Evolutionary conservation across 2,329 filamentous ascomycete genomes (phyloP), one percentile per base, ranked within the genome.

Genomic region (Colletotrichum aenigma): DNA sequence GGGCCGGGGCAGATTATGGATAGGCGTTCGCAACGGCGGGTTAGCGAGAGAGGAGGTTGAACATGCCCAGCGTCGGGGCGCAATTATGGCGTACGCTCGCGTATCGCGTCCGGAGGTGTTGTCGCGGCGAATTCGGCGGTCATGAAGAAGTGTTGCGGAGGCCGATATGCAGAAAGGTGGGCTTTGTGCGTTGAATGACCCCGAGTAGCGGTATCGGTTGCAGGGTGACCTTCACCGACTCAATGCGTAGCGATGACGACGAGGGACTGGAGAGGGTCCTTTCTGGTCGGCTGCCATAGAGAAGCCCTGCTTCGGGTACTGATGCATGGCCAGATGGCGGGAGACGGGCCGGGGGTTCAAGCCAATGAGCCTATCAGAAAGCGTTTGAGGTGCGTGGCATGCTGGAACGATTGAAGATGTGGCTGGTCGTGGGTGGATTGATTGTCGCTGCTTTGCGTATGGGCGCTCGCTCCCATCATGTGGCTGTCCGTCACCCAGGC

Each of bases 251-350:
- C 18, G 32, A 61, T 71, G 30, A 34, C 55, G 52, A 75, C 60
- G 52, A 32, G 30, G 34, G 52, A 67, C 28, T 55, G 30, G 43
- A 13, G 43, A 52, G 43, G 26, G 64, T 66, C 38, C 16, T 66
- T 52, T 21, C 43, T 52, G 43, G 43, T 52, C 43, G 43, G 43
- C 62, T 66, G 62, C 62, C 38, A 70, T 21, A 43, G 32, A 43
- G 66, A 34, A 34, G 18, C 36, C 30, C 38, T 62, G 64, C n/a
- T 75, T 64, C 28, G 72, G 72, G 72, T 75, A 75, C 36, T 56
- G 69, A 75, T 67, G 72, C 72, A 74, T 70, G 43, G 48, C 21
- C 60, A 70, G 72, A 75, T 71, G 71, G 71, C 66, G 66, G 65
- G 65, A 55, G 38, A 48, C 34, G 61, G 61, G 34, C 61, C 61